phyloP scores from a whole-genome alignment of 768 basidiomycete genomes.

The Mycena pura region DNA sequence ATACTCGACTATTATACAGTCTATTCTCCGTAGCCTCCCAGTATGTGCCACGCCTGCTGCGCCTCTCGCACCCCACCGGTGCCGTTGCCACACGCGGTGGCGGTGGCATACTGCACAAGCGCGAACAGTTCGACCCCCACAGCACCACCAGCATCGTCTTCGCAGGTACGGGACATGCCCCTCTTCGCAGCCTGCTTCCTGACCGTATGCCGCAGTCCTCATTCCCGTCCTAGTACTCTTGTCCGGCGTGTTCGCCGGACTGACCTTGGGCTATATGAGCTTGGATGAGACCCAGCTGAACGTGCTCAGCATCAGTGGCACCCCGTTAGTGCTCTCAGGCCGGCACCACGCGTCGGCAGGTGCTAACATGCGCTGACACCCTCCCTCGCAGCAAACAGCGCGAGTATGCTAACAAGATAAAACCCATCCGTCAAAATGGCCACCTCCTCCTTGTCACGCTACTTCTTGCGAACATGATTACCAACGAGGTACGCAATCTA shows the following conservation, averaged over 20 bases:
- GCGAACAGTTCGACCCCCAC: constrained; percentile 40
- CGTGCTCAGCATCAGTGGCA: constrained; percentile 85
- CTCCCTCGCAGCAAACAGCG: constrained; percentile 74
- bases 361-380: too few relatives aligned
- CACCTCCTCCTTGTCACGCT: constrained; percentile 85
- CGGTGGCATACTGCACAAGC: constrained; percentile 28
- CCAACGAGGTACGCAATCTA: constrained; percentile 72
- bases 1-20: constrained; percentile 53
- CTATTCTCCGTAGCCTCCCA: constrained; percentile 50
- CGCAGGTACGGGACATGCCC: constrained; percentile 25
- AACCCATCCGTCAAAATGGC: constrained; percentile 84
- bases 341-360: not conserved
- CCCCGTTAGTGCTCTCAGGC: constrained; percentile 59
- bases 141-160: constrained; percentile 45
- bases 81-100: constrained; percentile 7
- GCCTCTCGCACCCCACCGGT: constrained; percentile 20
- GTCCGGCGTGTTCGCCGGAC: constrained; percentile 89
- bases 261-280: constrained; percentile 92
- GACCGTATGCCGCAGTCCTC: constrained; percentile 44
- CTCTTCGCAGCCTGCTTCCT: not conserved
- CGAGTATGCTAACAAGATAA: constrained; percentile 82
- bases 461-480: constrained; percentile 89
- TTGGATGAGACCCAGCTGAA: constrained; percentile 92
- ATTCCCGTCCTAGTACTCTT: constrained; percentile 85
- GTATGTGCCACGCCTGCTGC: constrained; percentile 51